Evolutionary conservation across 208 protist species (phyloP).

Genomic region (Vickermania ingenoplastis): DNA sequence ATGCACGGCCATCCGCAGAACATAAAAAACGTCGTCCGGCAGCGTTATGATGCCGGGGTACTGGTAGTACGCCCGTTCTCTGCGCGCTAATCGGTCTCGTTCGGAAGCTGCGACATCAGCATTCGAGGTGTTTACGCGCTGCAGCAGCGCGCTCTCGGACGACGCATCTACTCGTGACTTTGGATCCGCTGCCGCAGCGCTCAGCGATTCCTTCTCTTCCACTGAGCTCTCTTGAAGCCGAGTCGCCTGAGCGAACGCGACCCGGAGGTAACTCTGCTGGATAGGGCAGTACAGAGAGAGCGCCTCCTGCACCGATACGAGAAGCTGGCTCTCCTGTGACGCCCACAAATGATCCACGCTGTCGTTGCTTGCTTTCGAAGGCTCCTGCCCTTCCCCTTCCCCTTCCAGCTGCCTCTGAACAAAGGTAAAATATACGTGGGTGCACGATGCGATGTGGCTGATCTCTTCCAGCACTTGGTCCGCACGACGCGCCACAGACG

Average conservation of each 20-base stretch:
- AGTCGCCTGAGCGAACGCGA: slow-evolving; percentile 64
- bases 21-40: slow-evolving; percentile 78
- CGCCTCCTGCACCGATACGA: slow-evolving; percentile 67
- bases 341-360: slow-evolving; percentile 15
- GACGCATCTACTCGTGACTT: neutral
- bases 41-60: slow-evolving; percentile 39
- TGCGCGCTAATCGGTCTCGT: neutral
- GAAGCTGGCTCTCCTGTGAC: slow-evolving; percentile 27
- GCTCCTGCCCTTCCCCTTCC: neutral
- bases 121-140: neutral
- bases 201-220: slow-evolving; percentile 3
- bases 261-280: slow-evolving; percentile 61
- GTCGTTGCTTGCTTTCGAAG: neutral
- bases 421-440: slow-evolving; percentile 68
- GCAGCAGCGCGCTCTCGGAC: neutral
- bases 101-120: neutral
- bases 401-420: slow-evolving; percentile 25
- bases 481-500: slow-evolving; percentile 42
- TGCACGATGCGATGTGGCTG: slow-evolving; percentile 79
- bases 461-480: slow-evolving; percentile 84
- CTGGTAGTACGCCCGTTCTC: slow-evolving; percentile 15
- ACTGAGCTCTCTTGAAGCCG: slow-evolving; percentile 51
- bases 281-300: slow-evolving; percentile 69
- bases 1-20: slow-evolving; percentile 71
- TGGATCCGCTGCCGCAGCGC: neutral